These are phyloP conservation scores for Asterochloris sp. DNA, from an alignment of 139 green algal genomes.

Conservation along the genomic window DNA sequence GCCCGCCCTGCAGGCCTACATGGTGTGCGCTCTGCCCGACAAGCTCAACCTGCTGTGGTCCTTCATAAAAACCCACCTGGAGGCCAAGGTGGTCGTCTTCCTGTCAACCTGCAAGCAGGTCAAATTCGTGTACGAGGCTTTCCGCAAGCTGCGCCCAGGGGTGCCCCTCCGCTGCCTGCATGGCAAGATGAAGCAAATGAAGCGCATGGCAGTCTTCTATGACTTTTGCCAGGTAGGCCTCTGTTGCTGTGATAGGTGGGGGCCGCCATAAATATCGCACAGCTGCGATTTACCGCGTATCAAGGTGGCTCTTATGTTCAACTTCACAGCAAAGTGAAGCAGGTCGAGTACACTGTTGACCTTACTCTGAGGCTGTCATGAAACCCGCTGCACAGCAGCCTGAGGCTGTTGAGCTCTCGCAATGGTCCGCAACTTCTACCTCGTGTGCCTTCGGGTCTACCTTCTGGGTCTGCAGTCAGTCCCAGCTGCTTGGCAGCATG, in stretches of 20 bases:
- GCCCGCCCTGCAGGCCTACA: conserved; percentile 52
- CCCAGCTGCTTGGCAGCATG: too few species aligned
- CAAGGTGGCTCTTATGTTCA: conserved; percentile 78
- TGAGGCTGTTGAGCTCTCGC: too few species aligned
- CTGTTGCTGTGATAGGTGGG: neutral
- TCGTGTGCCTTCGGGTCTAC: too few species aligned
- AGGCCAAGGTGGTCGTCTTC: conserved; percentile 87
- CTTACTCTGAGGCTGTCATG: neutral
- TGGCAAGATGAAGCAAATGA: conserved; percentile 94
- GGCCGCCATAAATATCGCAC: neutral
- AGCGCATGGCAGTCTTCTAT: conserved; percentile 81
- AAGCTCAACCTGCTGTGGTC: conserved; percentile 95
- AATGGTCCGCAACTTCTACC: too few species aligned
- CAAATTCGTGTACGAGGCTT: conserved; percentile 89
- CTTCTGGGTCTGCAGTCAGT: too few species aligned
- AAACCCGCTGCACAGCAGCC: neutral
- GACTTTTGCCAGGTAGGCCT: conserved; percentile 68
- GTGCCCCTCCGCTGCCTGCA: conserved; percentile 86
- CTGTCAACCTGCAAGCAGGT: conserved; percentile 97
- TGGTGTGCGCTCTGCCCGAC: conserved; percentile 62
- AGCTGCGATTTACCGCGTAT: neutral
- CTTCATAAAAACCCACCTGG: conserved; percentile 92
- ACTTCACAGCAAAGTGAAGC: conserved; percentile 94
- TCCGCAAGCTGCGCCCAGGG: conserved; percentile 87
- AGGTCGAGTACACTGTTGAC: conserved; percentile 64